Evolutionary conservation across 2,329 filamentous ascomycete species (phyloP).

Genomic region (Rugonectria rugulosa): DNA sequence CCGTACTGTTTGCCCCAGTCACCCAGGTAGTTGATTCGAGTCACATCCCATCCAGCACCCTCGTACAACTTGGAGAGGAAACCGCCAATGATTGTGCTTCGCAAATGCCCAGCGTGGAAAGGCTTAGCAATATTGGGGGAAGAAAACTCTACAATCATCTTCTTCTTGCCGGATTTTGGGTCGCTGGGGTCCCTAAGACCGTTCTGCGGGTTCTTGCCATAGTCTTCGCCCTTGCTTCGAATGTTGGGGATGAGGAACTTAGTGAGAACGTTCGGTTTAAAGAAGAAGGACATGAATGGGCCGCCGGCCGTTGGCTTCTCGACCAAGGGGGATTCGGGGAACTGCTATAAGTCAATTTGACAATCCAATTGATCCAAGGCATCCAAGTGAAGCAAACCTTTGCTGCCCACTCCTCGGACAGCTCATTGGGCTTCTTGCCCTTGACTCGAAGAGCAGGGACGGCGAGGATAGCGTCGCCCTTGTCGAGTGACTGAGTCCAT

Average conservation of each 20-base stretch:
- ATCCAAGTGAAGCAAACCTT: constrained; percentile 53
- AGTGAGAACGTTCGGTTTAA: constrained; percentile 73
- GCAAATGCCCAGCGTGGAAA: constrained; percentile 80
- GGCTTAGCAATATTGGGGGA: constrained; percentile 89
- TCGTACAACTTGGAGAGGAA: constrained; percentile 78
- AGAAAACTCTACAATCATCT: constrained; percentile 80
- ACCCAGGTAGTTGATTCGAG: constrained; percentile 67
- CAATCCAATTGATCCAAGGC: background rate
- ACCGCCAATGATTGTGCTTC: constrained; percentile 81
- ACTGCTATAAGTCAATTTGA: constrained; percentile 52
- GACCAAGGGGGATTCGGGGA: constrained; percentile 77
- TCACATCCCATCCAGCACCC: constrained; percentile 75
- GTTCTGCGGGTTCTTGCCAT: constrained; percentile 58
- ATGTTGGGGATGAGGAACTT: constrained; percentile 74
- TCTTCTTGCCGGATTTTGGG: constrained; percentile 67
- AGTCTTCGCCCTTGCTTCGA: constrained; percentile 66
- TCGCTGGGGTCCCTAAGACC: constrained; percentile 70
- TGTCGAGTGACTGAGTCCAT: constrained; percentile 82
- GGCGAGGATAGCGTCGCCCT: constrained; percentile 82
- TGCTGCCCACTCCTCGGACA: constrained; percentile 67
- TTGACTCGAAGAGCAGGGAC: constrained; percentile 83
- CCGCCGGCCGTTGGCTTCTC: constrained; percentile 72
- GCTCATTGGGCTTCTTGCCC: constrained; percentile 69
- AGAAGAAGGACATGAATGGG: constrained; percentile 81
- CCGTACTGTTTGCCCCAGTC: constrained; percentile 43